A percentile compares a stretch with the other conserved stretches of the same genome.
Evolutionary conservation across 805 yeast species (phyloP).

Genomic region (Candida sanyiensis): DNA sequence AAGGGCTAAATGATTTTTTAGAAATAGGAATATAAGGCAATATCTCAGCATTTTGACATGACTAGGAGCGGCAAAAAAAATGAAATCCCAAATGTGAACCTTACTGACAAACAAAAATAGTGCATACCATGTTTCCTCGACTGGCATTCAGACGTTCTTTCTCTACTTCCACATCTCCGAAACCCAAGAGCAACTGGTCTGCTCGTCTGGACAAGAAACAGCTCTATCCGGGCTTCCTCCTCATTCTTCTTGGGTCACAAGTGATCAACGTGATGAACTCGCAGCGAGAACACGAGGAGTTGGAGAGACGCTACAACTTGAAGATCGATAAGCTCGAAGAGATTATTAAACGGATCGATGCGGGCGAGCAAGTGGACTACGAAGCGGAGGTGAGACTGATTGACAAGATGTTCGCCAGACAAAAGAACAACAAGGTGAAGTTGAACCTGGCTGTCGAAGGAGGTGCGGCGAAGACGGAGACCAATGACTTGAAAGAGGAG

Average conservation of each 20-base stretch:
- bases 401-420: conserved; percentile 28
- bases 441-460: too few relatives aligned
- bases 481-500: conserved; percentile 17
- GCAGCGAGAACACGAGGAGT: conserved; percentile 34
- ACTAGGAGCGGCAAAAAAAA: not conserved
- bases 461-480: too few relatives aligned
- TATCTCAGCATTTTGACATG: not conserved
- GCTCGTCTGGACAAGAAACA: conserved; percentile 29
- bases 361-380: conserved; percentile 35
- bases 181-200: conserved; percentile 8
- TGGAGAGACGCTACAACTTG: conserved; percentile 33
- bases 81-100: too few relatives aligned
- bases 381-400: conserved; percentile 36
- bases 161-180: not conserved
- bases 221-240: conserved; percentile 35
- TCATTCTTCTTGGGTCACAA: conserved; percentile 42
- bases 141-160: not conserved
- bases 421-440: conserved; percentile 6
- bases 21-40: too few relatives aligned
- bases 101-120: conserved; percentile 11
- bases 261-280: conserved; percentile 40
- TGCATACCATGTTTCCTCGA: not conserved
- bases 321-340: conserved; percentile 34
- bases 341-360: conserved; percentile 32
- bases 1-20: too few relatives aligned